A percentile compares a stretch with the other conserved stretches of the same genome.
Conservation (phyloP, 768 basidiomycete genomes). For the Phaeotremella fagi region DNA sequence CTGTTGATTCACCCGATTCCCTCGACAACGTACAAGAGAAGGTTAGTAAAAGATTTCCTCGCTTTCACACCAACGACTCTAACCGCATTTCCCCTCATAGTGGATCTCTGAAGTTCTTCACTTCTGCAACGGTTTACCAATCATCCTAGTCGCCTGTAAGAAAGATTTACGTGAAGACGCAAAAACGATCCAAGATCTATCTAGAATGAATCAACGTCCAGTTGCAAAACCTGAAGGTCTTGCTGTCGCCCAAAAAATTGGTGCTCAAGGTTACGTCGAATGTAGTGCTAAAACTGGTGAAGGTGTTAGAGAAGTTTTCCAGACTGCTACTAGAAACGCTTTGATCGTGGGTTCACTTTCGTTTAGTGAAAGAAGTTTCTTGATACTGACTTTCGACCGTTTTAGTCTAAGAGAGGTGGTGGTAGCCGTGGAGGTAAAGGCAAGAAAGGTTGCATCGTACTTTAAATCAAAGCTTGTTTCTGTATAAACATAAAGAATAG, state of each 20-base stretch:
- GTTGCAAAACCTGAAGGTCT: constrained; percentile 70
- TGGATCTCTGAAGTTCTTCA: constrained; percentile 99
- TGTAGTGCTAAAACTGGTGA: constrained; percentile 95
- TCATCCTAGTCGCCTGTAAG: constrained; percentile 98
- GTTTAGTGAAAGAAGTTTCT: no score
- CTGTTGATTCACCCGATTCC: constrained; percentile 95
- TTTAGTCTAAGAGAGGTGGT: constrained; percentile 43
- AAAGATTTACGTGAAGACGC: constrained; percentile 94
- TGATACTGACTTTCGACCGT: no score
- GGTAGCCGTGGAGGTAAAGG: constrained; percentile 22
- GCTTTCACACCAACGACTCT: background rate
- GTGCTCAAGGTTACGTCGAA: constrained; percentile 92
- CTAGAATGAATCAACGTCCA: constrained; percentile 89
- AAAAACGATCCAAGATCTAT: constrained; percentile 86
- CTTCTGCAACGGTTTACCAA: constrained; percentile 88
- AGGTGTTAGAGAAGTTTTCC: constrained; percentile 97
- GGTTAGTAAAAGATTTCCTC: constrained; percentile 54
- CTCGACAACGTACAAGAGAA: constrained; percentile 99
- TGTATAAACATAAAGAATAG: no score
- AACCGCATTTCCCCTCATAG: constrained; percentile 50
- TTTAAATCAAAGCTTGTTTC: no score
- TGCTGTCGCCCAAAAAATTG: constrained; percentile 93
- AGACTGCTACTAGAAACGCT: constrained; percentile 90
- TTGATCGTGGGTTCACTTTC: constrained; percentile 52
- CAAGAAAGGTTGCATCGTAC: constrained; percentile 38